These are phyloP conservation scores for Ruellia speciosa DNA, from an alignment of 305 asterid species.

Conservation along the genomic window DNA sequence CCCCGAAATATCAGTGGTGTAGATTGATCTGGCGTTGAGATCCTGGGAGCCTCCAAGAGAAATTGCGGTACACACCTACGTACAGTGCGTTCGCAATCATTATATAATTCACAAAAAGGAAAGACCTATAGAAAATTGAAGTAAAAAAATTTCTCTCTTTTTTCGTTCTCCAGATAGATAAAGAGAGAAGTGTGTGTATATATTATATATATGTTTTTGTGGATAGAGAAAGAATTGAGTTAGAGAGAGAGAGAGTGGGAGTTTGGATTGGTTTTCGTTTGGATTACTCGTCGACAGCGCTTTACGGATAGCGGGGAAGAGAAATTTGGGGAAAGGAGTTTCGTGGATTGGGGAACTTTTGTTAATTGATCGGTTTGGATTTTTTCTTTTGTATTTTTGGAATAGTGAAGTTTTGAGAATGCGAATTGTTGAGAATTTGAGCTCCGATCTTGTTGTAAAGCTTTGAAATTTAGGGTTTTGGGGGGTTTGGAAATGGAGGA, in stretches of 20 bases:
- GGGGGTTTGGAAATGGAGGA: conserved; percentile 47
- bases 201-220: not conserved
- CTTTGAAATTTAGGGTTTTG: conserved; percentile 42
- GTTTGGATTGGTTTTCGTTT: conserved; percentile 25
- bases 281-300: conserved; percentile 19
- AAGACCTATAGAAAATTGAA: not conserved
- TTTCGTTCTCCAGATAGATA: conserved; percentile 2
- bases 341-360: conserved; percentile 2
- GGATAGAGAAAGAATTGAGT: conserved; percentile 19
- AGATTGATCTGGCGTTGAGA: not conserved
- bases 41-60: not conserved
- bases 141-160: conserved; percentile 12
- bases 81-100: conserved; percentile 20
- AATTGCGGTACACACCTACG: conserved; percentile 5
- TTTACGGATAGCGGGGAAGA: conserved; percentile 14
- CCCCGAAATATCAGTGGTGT: not conserved
- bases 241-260: conserved; percentile 18
- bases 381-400: conserved; percentile 1
- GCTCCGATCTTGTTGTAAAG: conserved; percentile 48
- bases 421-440: conserved; percentile 39
- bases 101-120: not conserved
- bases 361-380: conserved; percentile 39
- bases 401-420: conserved; percentile 34
- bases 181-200: not conserved
- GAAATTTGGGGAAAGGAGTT: not conserved